phyloP scores from a whole-genome alignment of 768 basidiomycete genomes.

The Hericium coralloides region DNA sequence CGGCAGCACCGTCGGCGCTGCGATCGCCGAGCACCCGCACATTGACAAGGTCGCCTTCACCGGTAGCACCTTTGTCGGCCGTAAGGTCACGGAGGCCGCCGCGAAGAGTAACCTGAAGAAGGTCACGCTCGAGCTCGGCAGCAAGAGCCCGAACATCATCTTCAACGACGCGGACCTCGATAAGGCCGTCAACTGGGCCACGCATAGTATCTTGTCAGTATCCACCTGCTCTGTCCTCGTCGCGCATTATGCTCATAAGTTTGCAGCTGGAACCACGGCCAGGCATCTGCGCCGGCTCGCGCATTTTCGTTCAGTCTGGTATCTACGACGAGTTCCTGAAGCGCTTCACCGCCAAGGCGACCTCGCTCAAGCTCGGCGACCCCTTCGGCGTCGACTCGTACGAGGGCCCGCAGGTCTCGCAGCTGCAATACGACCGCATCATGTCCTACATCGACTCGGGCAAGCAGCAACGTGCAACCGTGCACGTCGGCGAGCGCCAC shows the following conservation, averaged over 20 bases:
- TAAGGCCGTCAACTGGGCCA: too few relatives aligned
- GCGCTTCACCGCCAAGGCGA: slow-evolving; percentile 45
- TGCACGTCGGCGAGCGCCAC: slow-evolving; percentile 40
- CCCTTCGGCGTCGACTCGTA: slow-evolving; percentile 51
- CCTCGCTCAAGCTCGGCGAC: slow-evolving; percentile 55
- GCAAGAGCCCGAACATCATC: too few relatives aligned
- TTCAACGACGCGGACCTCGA: too few relatives aligned
- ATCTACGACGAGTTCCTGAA: slow-evolving; percentile 74
- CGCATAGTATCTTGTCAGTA: too few relatives aligned
- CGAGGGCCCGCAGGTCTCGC: slow-evolving; percentile 76
- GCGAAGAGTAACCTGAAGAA: too few relatives aligned
- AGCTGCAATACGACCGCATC: slow-evolving; percentile 62
- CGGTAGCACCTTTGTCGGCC: too few relatives aligned
- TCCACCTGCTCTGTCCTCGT: too few relatives aligned
- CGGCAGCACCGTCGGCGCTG: too few relatives aligned
- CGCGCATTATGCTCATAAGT: not conserved
- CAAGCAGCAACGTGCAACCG: slow-evolving; percentile 49
- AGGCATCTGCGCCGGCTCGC: slow-evolving; percentile 74
- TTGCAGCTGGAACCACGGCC: slow-evolving; percentile 62
- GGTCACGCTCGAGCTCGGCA: too few relatives aligned
- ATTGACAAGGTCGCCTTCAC: too few relatives aligned
- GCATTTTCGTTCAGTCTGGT: slow-evolving; percentile 71
- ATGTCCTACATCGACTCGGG: slow-evolving; percentile 55
- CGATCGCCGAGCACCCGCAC: too few relatives aligned
- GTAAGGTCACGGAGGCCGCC: too few relatives aligned